Evolutionary conservation across 1,139 yeast genomes (phyloP), one percentile per base, ranked within the genome.

Genomic region (Geotrichum aggregatum): DNA sequence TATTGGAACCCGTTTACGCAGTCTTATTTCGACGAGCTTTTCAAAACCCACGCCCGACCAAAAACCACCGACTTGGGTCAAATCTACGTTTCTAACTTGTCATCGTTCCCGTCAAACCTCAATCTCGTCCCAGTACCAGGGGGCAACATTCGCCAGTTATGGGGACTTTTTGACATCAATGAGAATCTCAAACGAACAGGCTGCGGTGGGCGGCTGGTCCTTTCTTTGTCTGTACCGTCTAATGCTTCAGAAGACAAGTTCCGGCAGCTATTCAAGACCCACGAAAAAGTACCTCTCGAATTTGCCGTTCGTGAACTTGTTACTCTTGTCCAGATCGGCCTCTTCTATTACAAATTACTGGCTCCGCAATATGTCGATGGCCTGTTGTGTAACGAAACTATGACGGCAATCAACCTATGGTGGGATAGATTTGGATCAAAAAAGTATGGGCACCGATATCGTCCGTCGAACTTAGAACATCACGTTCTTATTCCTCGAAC

Each of bases 181-280:
- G 83, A 87, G 51, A 83, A 89, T 67, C 71, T 92, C 60, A 79
- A 85, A 60, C 78, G 87, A 61, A 68, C 89, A 46, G 83, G 84
- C 28, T 92, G 98, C 66, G 84, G 91, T 47, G 95, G 97, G 7
- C 73, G 98, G 56, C 82, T 95, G 0, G 83, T 87, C 1, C 73
- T 89, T 38, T 71, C 88, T 40, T 75, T 87, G 14, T 74, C 83
- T 3, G 73, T 75, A 33, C 87, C 95, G 0, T 73, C 95, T 0
- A 87, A 82, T 62, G 87, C 96, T 0, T 78, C 83, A 21, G 87
- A 83, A 60, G 92, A 87, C 61, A 91, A 89, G 63, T 91, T 92
- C 65, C 74, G 87, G 39, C 87, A 86, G 58, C 74, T 86, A 64
- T 92, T 84, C 68, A 79, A 78, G 58, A 77, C 84, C 1, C 71